A percentile compares a stretch with the other conserved stretches of the same genome.
Evolutionary conservation across 2,329 filamentous ascomycete genomes (phyloP).

Genomic region (Neonectria coccinea): DNA sequence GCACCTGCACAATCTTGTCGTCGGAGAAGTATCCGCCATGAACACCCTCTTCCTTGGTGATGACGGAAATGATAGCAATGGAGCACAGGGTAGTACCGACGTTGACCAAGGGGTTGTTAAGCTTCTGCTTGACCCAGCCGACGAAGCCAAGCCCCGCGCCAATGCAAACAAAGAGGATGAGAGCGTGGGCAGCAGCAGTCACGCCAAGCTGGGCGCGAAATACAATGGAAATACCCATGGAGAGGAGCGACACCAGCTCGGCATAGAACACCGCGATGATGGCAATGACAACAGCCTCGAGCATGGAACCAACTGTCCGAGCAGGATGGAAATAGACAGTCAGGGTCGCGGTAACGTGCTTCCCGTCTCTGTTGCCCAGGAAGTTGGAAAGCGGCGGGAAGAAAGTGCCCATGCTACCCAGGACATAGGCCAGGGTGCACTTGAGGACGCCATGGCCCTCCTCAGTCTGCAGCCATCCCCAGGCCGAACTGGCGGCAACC

Average conservation of each 20-base stretch:
- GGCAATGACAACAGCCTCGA: constrained; percentile 83
- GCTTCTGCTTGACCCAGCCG: constrained; percentile 85
- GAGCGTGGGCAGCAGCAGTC: constrained; percentile 77
- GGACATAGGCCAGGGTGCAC: constrained; percentile 88
- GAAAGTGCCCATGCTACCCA: constrained; percentile 89
- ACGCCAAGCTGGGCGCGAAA: constrained; percentile 76
- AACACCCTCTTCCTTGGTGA: constrained; percentile 92
- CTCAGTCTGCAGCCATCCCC: constrained; percentile 71
- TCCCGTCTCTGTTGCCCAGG: constrained; percentile 87
- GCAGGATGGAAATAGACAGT: constrained; percentile 96
- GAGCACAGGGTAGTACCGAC: constrained; percentile 88
- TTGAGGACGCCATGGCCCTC: constrained; percentile 86
- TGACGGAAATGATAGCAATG: constrained; percentile 87
- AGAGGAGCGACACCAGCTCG: constrained; percentile 77
- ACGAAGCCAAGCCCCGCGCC: constrained; percentile 89
- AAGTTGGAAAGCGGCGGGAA: constrained; percentile 77
- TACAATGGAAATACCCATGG: constrained; percentile 88
- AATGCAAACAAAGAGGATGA: constrained; percentile 86
- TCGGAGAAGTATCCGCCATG: constrained; percentile 85
- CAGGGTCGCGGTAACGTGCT: constrained; percentile 92
- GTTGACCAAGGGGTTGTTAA: constrained; percentile 83
- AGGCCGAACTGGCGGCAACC: constrained; percentile 62
- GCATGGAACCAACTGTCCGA: constrained; percentile 87
- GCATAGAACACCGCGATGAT: constrained; percentile 81
- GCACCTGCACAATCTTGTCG: constrained; percentile 82